Evolutionary conservation across 257 asterid genomes (phyloP), one percentile per base, ranked within the genome.

Genomic region (Solanum etuberosum): DNA sequence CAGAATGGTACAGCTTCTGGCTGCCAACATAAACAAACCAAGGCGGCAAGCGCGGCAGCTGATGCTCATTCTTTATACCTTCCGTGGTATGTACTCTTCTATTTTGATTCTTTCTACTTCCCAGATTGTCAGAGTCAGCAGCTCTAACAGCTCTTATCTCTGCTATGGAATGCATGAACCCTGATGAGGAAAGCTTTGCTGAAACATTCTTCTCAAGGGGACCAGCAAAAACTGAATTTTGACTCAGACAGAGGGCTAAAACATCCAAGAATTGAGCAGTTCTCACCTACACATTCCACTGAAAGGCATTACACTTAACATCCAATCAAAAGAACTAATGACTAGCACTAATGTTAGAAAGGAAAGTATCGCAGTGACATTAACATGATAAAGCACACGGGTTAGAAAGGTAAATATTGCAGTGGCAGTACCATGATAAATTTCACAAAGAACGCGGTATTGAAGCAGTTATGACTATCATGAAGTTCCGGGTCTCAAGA

Each of bases 21-120:
- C 94, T 93, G 80, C 97, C 99, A 89, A 90, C 89, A 71, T 90
- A 71, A 85, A 82, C 89, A 91, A 96, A 94, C 99, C 99, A 97
- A 77, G 99, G 99, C 38, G 99, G 99, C 94, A 96, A 92, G 91
- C 91, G 91, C 71, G 98, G 99, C 74, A 96, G 92, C 92, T 89
- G 93, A 86, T 93, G 90, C 81, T 91, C 93, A 25, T 91, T 89
- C 54, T 86, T 88, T 89, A 89, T 84, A 84, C 87, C 92, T 87
- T 92, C 93, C 72, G 84, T 80, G 85, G 88, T 82, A 83, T 40
- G 71, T 76, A 61, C 85, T 85, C 86, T 92, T 83, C 90, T 89
- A 88, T 87, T 92, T 87, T 89, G 94, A 78, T 83, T 85, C 86
- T 88, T 93, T 7, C 87, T 83, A 85, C 40, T 34, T 29, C 89